Evolutionary conservation across 352 stramenopile species (phyloP), one percentile per base, ranked within the genome.

Genomic region (Pythium coloratum): DNA sequence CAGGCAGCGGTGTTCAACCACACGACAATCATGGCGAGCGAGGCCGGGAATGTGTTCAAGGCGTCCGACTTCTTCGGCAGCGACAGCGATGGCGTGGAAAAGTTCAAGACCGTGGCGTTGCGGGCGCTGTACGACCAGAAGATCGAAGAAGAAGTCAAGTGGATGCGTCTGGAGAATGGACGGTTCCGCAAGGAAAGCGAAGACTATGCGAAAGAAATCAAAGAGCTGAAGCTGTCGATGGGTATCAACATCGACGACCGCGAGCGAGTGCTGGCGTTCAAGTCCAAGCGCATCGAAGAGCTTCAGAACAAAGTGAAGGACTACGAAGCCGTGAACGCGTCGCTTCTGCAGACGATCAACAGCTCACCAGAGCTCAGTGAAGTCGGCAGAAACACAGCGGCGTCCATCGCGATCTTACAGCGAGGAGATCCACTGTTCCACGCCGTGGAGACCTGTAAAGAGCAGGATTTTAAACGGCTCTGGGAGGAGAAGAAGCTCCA

Each of bases 41-140:
- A 63, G 1, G 44, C 30, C 1, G 66, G 55, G 1, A 66, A 53
- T 18, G 32, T 76, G 33, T 42, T 81, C 55, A 77, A 44, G 28
- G 81, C 81, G 10, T 55, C 70, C 14, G 77, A 88, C 51, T 87
- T 88, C 61, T 88, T 90, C 20, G 81, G 81, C 12, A 72, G 78
- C 55, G 75, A 79, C 18, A 75, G 57, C 3, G 81, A 79, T 44
- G 76, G 75, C 8, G 51, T 89, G 24, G 81, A 90, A 14, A 87
- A 86, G 60, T 91, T 91, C 69, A 83, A 84, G 64, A 81, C 72
- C 2, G 71, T 89, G 5, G 81, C 83, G 6, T 80, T 87, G 59
- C 80, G 82, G 40, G 82, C 77, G 32, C 73, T 92, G n/a, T 71
- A 85, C 16, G 81, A 92, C 42, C 83, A 92, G 50, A 88, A 82